Evolutionary conservation across 2,329 filamentous ascomycete species (phyloP), one percentile per base, ranked within the genome.

Genomic region (Sordariomycetes sp.): DNA sequence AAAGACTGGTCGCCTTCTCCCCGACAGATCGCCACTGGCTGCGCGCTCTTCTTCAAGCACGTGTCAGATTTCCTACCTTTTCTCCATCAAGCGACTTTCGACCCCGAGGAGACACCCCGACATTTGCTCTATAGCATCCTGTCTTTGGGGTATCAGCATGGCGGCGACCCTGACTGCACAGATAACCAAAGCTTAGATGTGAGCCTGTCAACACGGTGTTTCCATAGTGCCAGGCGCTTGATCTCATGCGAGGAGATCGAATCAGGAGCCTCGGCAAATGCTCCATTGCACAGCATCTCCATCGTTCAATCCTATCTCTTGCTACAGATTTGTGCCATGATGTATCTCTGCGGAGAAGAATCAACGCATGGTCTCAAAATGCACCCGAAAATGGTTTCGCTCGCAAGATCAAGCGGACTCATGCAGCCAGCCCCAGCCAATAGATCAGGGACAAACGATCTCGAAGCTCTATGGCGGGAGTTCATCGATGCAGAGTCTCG

Each of bases 251-350:
- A 44, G 3, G 46, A 55, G 30, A 38, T 44, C 5, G 38, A 39
- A 25, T 21, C 37, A 12, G 23, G 35, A 8, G 32, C 51, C 4
- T 47, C 15, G 10, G 17, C 31, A 12, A n/a, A 15, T 15, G n/a
- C n/a, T n/a, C 12, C 16, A 3, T 8, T 9, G n/a, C 18, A 33
- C 14, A 14, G 45, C 11, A 39, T 57, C 7, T 34, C 43, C 5
- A 38, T 57, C 11, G 48, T 64, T 0, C 61, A 65, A 36, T 43
- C 56, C 3, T 58, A 59, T 19, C 36, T 63, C 3, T 42, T 65
- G 6, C 51, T 64, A 3, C 50, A 64, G 32, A 54, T 63, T 7
- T 61, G 49, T 33, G 50, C 59, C n/a, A 63, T 63, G 49, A 55
- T 64, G 49, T 63, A 62, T 35, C 48, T 62, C 17, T 61, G 57